Evolutionary conservation across 768 basidiomycete genomes (phyloP), one percentile per base, ranked within the genome.

Genomic region (Kwoniella europaea): DNA sequence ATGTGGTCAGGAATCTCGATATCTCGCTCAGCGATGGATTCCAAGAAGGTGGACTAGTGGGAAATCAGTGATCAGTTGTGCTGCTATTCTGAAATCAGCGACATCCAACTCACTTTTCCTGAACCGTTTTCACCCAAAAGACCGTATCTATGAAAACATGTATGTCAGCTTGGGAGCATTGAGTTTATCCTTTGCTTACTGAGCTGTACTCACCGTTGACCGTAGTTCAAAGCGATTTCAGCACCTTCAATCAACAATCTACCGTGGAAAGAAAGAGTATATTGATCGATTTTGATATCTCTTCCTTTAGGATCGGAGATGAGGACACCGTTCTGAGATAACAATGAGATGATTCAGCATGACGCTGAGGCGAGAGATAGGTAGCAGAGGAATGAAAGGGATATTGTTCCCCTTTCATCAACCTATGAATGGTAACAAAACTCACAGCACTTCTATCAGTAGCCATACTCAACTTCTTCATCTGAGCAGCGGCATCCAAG

Each of bases 211-310:
- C 59, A 60, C 57, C 57, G 22, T 29, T 42, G 82, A 53, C 84
- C 84, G 73, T 84, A 84, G 71, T 84, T 84, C 66, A 84, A 75
- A 35, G 79, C 71, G 74, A 84, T 83, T 70, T 84, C 84, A 35
- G 83, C 84, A 64, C 81, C 81, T 74, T 86, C 86, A 72, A 86
- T 85, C 70, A 87, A 76, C 35, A 96, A 86, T 59, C 97, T 88
- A 24, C 97, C 97, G 79, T 99, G 97, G 88, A 98, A 99, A 2
- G 94, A 97, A 44, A 99, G 88, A 0, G 95, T 97, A 84, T 90
- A 99, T 24, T 90, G 88, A 80, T 97, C 94, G 78, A 98, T 95
- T 86, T 98, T 98, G 88, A 99, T 91, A 86, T 99, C 97, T 66
- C 97, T 91, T 61, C 91, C 89, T 84, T 98, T 94, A 56, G 87